These are phyloP conservation scores for Yarrowia galli DNA, from an alignment of 1,139 yeast genomes.

Conservation along the genomic window DNA sequence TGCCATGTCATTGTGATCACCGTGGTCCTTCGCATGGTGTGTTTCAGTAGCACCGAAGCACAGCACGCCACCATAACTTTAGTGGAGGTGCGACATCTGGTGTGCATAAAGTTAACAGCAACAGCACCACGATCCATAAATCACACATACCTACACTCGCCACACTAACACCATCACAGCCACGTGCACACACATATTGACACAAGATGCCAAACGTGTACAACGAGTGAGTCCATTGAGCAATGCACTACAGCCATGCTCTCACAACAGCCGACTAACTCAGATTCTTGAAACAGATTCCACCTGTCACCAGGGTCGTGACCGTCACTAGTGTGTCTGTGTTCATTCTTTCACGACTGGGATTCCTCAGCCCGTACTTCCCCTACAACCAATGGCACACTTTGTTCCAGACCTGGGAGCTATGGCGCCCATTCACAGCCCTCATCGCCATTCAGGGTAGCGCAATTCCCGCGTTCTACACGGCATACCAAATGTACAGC, in stretches of 20 bases:
- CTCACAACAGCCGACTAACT: not conserved
- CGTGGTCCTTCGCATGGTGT: not conserved
- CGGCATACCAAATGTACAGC: conserved; percentile 33
- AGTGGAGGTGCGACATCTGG: not conserved
- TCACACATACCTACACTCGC: conserved; percentile 4
- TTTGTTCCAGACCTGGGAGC: conserved; percentile 20
- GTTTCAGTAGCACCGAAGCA: not conserved
- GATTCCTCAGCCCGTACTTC: conserved; percentile 18
- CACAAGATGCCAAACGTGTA: conserved; percentile 34
- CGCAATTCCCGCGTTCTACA: conserved; percentile 12
- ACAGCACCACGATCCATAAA: conserved; percentile 12
- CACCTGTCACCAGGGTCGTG: conserved; percentile 14
- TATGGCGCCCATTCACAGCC: conserved; percentile 38
- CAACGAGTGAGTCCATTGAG: conserved; percentile 15
- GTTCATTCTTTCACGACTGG: conserved; percentile 20
- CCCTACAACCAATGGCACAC: conserved; percentile 26
- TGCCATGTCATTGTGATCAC: not conserved
- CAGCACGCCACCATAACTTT: conserved; percentile 3
- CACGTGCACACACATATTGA: not conserved
- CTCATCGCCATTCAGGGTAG: conserved; percentile 19
- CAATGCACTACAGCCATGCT: not conserved
- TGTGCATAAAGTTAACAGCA: conserved; percentile 4
- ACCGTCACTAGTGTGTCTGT: conserved; percentile 18
- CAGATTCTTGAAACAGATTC: conserved; percentile 35
- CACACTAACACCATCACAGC: not conserved